A percentile compares a stretch with the other conserved stretches of the same genome.
These are phyloP conservation scores for Goffeauzyma gilvescens DNA, from an alignment of 768 basidiomycete genomes.

Conservation along the genomic window DNA sequence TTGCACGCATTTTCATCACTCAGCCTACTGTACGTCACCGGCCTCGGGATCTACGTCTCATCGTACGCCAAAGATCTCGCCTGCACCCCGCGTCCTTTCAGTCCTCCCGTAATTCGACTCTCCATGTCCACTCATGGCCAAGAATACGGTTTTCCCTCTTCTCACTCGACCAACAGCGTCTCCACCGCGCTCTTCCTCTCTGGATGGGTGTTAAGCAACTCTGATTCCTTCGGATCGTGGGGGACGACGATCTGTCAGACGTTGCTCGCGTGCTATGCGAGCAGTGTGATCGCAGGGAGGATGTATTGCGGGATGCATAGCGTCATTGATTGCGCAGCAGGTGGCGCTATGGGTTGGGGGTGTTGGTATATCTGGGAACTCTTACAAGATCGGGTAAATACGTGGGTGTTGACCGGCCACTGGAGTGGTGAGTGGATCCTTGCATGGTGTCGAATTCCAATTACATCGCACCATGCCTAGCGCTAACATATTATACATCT, in stretches of 20 bases:
- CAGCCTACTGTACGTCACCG: slow-evolving; percentile 52
- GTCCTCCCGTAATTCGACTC: slow-evolving; percentile 75
- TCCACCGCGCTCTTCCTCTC: slow-evolving; percentile 67
- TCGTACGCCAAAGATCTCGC: slow-evolving; percentile 76
- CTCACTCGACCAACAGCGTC: slow-evolving; percentile 77
- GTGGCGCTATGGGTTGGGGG: slow-evolving; percentile 41
- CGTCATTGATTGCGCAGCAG: slow-evolving; percentile 26
- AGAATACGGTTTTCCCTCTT: slow-evolving; percentile 54
- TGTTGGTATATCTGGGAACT: slow-evolving; percentile 42
- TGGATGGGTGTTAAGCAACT: slow-evolving; percentile 13
- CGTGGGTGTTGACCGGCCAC: slow-evolving; percentile 28
- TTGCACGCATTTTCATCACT: background rate
- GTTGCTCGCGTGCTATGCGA: slow-evolving; percentile 23
- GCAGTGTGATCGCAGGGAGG: slow-evolving; percentile 29
- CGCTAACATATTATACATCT: slow-evolving; percentile 28
- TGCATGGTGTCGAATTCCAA: slow-evolving; percentile 27
- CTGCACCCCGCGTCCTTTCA: slow-evolving; percentile 74
- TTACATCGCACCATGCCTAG: slow-evolving; percentile 31
- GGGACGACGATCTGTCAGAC: too few species aligned
- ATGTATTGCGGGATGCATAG: slow-evolving; percentile 33
- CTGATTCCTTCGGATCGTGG: background rate
- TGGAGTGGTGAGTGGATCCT: slow-evolving; percentile 24
- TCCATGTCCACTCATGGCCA: slow-evolving; percentile 32
- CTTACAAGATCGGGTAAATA: slow-evolving; percentile 34
- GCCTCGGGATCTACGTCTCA: slow-evolving; percentile 64